Evolutionary conservation across 345 rosid genomes (phyloP).

Genomic region (Trapa incisa): DNA sequence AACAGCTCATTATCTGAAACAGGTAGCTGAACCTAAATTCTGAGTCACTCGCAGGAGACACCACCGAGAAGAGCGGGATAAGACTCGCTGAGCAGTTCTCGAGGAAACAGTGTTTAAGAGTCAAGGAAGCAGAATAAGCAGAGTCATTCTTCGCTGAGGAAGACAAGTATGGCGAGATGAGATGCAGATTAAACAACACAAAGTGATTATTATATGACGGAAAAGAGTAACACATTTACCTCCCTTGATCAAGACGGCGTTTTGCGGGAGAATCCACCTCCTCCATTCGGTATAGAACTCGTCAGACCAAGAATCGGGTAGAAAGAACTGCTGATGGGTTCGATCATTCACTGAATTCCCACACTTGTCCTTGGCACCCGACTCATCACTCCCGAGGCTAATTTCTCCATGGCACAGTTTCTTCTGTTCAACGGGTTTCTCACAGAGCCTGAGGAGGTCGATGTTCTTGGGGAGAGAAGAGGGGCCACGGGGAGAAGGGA

Average conservation of each 20-base stretch:
- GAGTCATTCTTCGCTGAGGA: slow-evolving; percentile 2
- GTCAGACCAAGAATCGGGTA: slow-evolving; percentile 48
- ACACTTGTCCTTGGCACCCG: not conserved
- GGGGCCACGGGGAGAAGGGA: slow-evolving; percentile 53
- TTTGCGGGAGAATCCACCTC: slow-evolving; percentile 34
- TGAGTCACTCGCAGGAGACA: slow-evolving; percentile 17
- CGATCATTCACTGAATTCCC: not conserved
- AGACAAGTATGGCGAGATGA: not conserved
- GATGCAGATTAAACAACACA: too few relatives aligned
- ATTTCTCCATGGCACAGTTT: slow-evolving; percentile 1
- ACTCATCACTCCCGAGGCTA: slow-evolving; percentile 5
- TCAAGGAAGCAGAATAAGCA: not conserved
- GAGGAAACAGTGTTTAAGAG: not conserved
- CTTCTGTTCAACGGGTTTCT: slow-evolving; percentile 11
- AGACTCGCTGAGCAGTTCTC: slow-evolving; percentile 32
- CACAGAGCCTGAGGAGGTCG: slow-evolving; percentile 53
- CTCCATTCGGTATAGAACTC: slow-evolving; percentile 60
- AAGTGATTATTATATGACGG: not conserved
- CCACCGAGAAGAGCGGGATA: slow-evolving; percentile 33
- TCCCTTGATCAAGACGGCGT: slow-evolving; percentile 23
- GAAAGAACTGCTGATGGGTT: slow-evolving; percentile 11
- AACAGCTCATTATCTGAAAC: slow-evolving; percentile 35
- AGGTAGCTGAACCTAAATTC: slow-evolving; percentile 38
- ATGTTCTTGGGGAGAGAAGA: slow-evolving; percentile 70
- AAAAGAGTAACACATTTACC: slow-evolving; percentile 7